phyloP scores from a whole-genome alignment of 2,329 filamentous ascomycete species.

The Juglanconis oblonga region DNA sequence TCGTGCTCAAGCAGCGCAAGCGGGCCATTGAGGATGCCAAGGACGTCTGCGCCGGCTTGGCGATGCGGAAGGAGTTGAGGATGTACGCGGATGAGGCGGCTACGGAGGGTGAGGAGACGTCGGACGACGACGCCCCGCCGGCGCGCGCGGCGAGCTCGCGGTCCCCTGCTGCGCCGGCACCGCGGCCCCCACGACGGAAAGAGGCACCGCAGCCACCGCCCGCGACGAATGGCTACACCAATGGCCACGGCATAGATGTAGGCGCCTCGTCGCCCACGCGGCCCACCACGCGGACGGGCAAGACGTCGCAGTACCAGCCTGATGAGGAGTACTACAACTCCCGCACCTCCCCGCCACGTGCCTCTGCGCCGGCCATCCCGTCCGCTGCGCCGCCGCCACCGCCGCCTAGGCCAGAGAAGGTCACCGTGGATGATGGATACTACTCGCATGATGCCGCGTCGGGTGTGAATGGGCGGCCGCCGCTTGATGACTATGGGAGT shows the following conservation, averaged over 20 bases:
- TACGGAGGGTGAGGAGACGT: conserved; percentile 26
- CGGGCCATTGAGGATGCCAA: conserved; percentile 49
- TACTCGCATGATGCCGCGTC: not conserved
- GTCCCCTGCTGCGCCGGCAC: not conserved
- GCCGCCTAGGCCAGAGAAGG: conserved; percentile 32
- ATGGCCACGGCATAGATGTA: not conserved
- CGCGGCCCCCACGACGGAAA: not conserved
- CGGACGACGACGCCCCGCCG: conserved; percentile 5
- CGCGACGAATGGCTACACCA: conserved; percentile 11
- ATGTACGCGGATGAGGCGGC: conserved; percentile 26
- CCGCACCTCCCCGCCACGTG: not conserved
- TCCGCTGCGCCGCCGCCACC: conserved; percentile 24
- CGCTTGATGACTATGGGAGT: conserved; percentile 7
- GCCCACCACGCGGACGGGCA: not conserved
- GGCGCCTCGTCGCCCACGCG: conserved; percentile 11
- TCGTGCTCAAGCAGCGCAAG: conserved; percentile 46
- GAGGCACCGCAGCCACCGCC: not conserved
- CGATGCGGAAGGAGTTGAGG: conserved; percentile 51
- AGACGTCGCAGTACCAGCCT: conserved; percentile 16
- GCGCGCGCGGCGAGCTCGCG: not conserved
- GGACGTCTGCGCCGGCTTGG: conserved; percentile 46
- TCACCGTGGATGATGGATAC: conserved; percentile 19
- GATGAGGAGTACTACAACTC: conserved; percentile 22
- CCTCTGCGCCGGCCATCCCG: conserved; percentile 22
- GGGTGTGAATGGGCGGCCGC: not conserved